Evolutionary conservation across 1,284 basidiomycete species (phyloP), one percentile per base, ranked within the genome.

Genomic region (Sporisorium graminicola): DNA sequence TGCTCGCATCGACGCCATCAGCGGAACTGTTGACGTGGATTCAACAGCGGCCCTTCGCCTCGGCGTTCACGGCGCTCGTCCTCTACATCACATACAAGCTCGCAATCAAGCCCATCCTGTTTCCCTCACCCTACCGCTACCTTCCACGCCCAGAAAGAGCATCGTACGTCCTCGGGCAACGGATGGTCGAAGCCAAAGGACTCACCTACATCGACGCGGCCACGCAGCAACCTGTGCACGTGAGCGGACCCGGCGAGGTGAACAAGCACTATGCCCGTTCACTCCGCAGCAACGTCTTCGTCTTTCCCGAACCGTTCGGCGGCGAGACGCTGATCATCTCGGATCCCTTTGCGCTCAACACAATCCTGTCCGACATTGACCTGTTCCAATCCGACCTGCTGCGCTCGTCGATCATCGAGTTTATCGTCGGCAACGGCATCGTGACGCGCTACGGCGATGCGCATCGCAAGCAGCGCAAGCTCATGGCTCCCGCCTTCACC

Each of bases 401-500:
- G 1, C 60, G 74, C 6, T 56, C 65, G 12, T 58, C 54, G 37
- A 63, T 77, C 52, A 77, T 77, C 58, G 50, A 69, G 37, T 72
- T 77, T 20, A 72, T 77, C 43, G 74, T 62, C 6, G 74, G 74
- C 16, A 63, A 74, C 7, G 74, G 74, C 16, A 77, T 77, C 44
- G 70, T 74, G 0, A 60, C 66, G 4, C 52, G 59, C 5, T 77
- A 66, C 24, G 74, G 70, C 47, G 66, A 74, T 56, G 66, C 70
- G 22, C 74, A 77, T 50, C 57, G 74, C 16, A 55, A 54, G 20
- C 79, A 81, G 58, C 65, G 79, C 46, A 72, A 68, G 46, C 56
- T 82, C 27, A 78, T 82, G 57, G 66, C 65, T 0, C 81, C 81
- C 14, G 78, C 79, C 3, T 82, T 82, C 49, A 73, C 79, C 1